phyloP scores from a whole-genome alignment of 495 filamentous ascomycete genomes.

The Stereocaulon alpinum region DNA sequence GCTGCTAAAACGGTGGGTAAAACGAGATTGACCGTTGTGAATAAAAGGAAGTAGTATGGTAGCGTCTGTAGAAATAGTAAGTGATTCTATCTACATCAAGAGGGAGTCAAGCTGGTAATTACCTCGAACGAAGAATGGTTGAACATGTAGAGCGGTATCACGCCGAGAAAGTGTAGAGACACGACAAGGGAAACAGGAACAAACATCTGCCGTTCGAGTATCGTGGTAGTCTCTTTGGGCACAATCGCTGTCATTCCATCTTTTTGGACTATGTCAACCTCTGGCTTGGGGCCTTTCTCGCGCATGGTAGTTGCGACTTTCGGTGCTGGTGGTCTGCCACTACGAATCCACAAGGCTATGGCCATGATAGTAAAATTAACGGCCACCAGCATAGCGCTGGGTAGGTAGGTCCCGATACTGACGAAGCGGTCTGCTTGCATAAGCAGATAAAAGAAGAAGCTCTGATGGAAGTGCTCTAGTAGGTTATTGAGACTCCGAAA shows the following conservation, averaged over 20 bases:
- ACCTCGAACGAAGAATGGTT: conserved; percentile 62
- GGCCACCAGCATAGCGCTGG: conserved; percentile 91
- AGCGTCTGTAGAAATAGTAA: conserved; percentile 5
- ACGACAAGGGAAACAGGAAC: conserved; percentile 66
- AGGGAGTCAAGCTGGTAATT: conserved; percentile 24
- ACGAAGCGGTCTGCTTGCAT: conserved; percentile 87
- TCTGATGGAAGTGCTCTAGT: conserved; percentile 93
- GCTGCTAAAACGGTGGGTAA: conserved; percentile 49
- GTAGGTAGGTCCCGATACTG: conserved; percentile 94
- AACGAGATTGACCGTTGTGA: conserved; percentile 46
- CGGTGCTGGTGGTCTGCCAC: conserved; percentile 41
- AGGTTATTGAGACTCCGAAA: conserved; percentile 92
- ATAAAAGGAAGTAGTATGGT: conserved; percentile 39
- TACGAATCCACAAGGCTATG: conserved; percentile 83
- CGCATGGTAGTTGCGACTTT: conserved; percentile 24
- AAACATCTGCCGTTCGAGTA: conserved; percentile 61
- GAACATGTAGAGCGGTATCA: conserved; percentile 78
- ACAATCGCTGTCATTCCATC: conserved; percentile 28
- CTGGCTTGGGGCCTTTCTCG: conserved; percentile 20
- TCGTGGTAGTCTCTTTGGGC: conserved; percentile 23
- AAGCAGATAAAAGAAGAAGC: conserved; percentile 97
- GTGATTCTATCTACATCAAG: neutral
- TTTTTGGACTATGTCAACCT: conserved; percentile 25
- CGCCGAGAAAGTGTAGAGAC: conserved; percentile 62
- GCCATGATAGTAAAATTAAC: conserved; percentile 92